Evolutionary conservation across 768 basidiomycete genomes (phyloP).

Genomic region (Auricularia heimuer): DNA sequence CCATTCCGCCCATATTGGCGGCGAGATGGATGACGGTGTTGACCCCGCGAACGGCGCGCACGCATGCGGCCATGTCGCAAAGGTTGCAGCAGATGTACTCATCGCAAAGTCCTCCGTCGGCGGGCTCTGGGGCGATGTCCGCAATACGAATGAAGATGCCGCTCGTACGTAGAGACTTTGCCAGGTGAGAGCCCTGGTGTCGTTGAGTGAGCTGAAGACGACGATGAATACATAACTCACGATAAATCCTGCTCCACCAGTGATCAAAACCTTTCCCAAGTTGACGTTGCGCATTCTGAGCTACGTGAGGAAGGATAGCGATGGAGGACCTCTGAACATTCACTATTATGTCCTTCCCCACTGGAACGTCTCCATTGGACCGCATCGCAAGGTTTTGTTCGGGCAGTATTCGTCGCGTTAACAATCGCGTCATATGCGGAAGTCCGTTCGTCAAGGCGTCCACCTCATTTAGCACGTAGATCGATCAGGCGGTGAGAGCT

Average conservation of each 20-base stretch:
- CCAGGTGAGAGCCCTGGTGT: slow-evolving; percentile 42
- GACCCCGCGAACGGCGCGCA: slow-evolving; percentile 29
- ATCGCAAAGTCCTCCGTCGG: slow-evolving; percentile 17
- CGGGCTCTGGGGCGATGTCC: slow-evolving; percentile 24
- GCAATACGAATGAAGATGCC: slow-evolving; percentile 33
- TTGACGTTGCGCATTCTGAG: background rate
- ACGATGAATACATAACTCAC: slow-evolving; percentile 22
- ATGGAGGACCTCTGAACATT: too few species aligned
- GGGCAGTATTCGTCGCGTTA: too few species aligned
- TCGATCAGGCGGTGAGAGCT: too few species aligned
- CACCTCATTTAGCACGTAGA: too few species aligned
- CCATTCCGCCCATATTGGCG: slow-evolving; percentile 59
- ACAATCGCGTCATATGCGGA: too few species aligned
- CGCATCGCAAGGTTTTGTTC: too few species aligned
- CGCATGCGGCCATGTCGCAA: slow-evolving; percentile 32
- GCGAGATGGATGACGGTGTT: slow-evolving; percentile 46
- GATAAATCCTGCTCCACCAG: slow-evolving; percentile 47
- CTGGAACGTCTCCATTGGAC: too few species aligned
- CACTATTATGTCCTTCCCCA: too few species aligned
- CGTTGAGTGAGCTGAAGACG: too few species aligned
- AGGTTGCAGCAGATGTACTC: slow-evolving; percentile 38
- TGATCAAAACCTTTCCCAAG: slow-evolving; percentile 25
- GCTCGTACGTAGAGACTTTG: slow-evolving; percentile 24
- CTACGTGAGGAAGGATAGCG: background rate
- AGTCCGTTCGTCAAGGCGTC: too few species aligned